Conservation (phyloP, 257 asterid genomes). For the Solanum appendiculatum region DNA sequence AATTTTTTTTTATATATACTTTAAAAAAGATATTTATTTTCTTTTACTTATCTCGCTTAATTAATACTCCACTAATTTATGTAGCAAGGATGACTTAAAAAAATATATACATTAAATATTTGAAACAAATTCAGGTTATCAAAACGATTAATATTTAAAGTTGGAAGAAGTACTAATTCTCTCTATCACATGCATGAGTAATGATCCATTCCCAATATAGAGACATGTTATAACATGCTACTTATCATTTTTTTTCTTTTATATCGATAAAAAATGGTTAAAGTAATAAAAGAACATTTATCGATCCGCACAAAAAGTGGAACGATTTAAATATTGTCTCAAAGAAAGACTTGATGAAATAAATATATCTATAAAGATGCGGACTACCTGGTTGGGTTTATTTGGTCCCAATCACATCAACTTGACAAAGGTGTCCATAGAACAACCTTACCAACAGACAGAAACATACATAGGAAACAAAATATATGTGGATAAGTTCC, state of each 20-base stretch:
- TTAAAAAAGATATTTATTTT: accelerated
- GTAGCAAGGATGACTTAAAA: no score
- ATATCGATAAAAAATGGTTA: not conserved
- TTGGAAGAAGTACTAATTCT: no score
- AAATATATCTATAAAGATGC: not conserved
- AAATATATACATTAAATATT: no score
- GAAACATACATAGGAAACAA: not conserved
- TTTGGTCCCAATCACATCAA: not conserved
- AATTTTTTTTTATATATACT: not conserved
- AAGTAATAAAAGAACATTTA: not conserved
- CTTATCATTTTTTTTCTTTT: no score
- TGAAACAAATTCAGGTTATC: no score
- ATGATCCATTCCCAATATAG: no score
- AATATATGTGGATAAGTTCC: not conserved
- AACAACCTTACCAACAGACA: not conserved
- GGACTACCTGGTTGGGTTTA: not conserved
- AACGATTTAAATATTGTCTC: not conserved
- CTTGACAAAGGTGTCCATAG: not conserved
- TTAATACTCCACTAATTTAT: not conserved
- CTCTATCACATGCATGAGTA: no score
- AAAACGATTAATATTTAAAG: no score
- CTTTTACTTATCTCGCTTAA: not conserved
- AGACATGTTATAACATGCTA: not conserved
- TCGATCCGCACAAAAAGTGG: accelerated
- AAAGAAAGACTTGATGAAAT: not conserved